Evolutionary conservation across 768 basidiomycete genomes (phyloP).

Genomic region (Lactarius evosmus): DNA sequence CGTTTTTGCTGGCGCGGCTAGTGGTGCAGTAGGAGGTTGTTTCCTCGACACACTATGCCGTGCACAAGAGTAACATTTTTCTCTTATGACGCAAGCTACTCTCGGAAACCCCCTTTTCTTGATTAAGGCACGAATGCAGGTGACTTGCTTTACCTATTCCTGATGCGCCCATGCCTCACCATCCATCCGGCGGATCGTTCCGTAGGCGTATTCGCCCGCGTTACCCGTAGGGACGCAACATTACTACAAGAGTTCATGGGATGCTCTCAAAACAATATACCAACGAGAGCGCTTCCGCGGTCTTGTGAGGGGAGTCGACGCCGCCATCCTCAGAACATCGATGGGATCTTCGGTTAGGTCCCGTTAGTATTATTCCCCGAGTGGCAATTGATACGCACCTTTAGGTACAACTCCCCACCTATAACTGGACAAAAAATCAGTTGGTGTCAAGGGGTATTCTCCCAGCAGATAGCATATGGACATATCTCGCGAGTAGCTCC

Average conservation of each 20-base stretch:
- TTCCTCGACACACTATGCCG: neutral
- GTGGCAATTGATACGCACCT: slow-evolving; percentile 9
- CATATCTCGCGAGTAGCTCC: slow-evolving; percentile 83
- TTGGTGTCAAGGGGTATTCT: slow-evolving; percentile 66
- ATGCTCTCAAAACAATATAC: slow-evolving; percentile 80
- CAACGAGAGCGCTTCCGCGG: slow-evolving; percentile 74
- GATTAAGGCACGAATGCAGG: slow-evolving; percentile 98
- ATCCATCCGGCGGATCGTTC: neutral
- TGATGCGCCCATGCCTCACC: slow-evolving; percentile 1
- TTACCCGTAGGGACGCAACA: slow-evolving; percentile 95
- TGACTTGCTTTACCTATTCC: slow-evolving; percentile 32
- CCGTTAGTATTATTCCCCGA: neutral
- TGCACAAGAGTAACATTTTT: neutral
- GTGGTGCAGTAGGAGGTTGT: slow-evolving; percentile 87
- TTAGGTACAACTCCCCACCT: slow-evolving; percentile 93
- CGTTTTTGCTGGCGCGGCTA: slow-evolving; percentile 80
- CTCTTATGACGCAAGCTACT: slow-evolving; percentile 43
- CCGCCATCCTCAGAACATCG: slow-evolving; percentile 88
- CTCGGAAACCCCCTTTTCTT: slow-evolving; percentile 91
- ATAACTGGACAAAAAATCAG: slow-evolving; percentile 87
- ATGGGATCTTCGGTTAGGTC: slow-evolving; percentile 81
- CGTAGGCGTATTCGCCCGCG: slow-evolving; percentile 87
- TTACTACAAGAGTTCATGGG: slow-evolving; percentile 77
- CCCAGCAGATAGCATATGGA: slow-evolving; percentile 75
- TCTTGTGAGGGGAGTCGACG: slow-evolving; percentile 86